phyloP scores from a whole-genome alignment of 176 grass and related monocot species.

The Coix lacrymajobi region DNA sequence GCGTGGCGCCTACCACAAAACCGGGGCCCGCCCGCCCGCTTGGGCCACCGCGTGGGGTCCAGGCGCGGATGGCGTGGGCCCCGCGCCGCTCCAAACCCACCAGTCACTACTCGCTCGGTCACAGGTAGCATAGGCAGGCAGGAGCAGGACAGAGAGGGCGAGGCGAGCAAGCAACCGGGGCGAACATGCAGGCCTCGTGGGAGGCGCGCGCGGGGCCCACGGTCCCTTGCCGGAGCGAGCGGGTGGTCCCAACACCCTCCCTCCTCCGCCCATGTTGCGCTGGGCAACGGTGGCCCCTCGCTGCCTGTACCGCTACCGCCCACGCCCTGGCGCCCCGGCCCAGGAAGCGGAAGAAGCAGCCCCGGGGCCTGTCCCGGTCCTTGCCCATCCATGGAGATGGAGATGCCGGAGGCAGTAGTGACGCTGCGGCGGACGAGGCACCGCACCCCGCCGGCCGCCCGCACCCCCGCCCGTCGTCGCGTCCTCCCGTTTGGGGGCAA shows the following conservation, averaged over 20 bases:
- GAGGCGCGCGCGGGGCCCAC: neutral
- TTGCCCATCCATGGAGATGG: neutral
- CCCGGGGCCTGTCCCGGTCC: neutral
- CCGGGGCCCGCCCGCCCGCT: neutral
- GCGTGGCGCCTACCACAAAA: conserved; percentile 26
- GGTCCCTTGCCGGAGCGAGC: neutral
- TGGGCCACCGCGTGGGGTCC: neutral
- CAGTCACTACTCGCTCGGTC: neutral
- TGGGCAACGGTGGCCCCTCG: neutral
- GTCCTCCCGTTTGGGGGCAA: neutral
- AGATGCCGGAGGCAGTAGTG: neutral
- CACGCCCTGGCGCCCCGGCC: neutral
- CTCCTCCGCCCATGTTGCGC: neutral
- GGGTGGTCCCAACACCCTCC: neutral
- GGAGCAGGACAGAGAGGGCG: neutral
- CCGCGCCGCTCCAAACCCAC: neutral
- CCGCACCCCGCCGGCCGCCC: no score
- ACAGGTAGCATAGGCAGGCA: neutral
- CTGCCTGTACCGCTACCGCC: neutral
- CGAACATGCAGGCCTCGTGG: conserved; percentile 43
- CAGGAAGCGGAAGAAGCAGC: no score
- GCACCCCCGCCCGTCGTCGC: no score
- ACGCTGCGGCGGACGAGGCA: no score
- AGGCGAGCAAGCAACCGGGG: neutral
- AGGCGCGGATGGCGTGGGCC: neutral